Base-by-base conservation (phyloP, 2,329 filamentous ascomycete genomes). In the Penicillium paneum region DNA sequence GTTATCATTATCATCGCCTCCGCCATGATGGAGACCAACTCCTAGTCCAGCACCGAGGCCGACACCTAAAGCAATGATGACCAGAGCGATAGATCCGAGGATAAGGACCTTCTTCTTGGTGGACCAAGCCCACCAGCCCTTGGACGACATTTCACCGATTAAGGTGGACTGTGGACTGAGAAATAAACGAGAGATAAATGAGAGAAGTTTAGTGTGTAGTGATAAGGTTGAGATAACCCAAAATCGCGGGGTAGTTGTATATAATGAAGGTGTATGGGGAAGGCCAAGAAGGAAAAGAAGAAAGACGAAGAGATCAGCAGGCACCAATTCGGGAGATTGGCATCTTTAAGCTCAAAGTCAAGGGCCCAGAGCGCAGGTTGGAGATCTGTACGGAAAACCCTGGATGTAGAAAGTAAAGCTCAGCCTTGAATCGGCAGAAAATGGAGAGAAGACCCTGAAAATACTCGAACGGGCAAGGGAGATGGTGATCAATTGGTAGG, bases 11-110 rank as follows among this genome's bases (percentile, higher is more conserved):
- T 66, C 53, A 28, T 63, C 55, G 28, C 63, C 61, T 36, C 65
- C 68, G 13, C 72, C 59, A 36, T 58, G 13, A 0, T 64, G 75
- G 19, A 85, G 71, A 10, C 83, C 83, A 6, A 86, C 69, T 3
- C 82, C 82, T 2, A 86, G 72, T 3, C 83, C 83, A 3, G 85
- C 73, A 1, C 82, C 82, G 3, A 86, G 72, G 4, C 82, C 84
- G 17, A 86, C 68, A 0, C 75, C 80, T 8, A 85, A 68, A 0
- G 68, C 79, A 36, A 83, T 56, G 43, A 78, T 65, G n/a, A 67
- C n/a, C 2, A 71, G 21, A 10, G 59, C 49, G 15, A 67, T 42
- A 0, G 55, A 45, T 8, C 57, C 56, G 17, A 67, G 49, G 29
- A 73, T 46, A 5, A 73, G 45, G 34, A 68, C 53, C 54, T 71